Base-by-base conservation (phyloP, 2,329 filamentous ascomycete species). In the Ophiosphaerella herpotricha region DNA sequence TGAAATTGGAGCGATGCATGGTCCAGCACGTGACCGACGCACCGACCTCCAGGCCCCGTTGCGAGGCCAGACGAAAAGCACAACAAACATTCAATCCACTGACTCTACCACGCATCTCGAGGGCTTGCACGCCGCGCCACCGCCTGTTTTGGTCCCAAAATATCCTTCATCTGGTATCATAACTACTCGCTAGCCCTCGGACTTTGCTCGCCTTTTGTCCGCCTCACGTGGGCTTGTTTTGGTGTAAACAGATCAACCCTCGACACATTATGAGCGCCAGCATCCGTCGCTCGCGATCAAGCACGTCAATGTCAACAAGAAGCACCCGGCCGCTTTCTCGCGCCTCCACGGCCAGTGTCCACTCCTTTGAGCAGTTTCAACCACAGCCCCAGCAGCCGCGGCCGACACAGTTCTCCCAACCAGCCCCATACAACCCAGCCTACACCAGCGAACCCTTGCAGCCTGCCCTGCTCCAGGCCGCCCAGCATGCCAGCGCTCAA, bases 341-440 rank as follows among this genome's bases (percentile, higher is more conserved):
- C 58, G 77, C 76, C 36, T 80, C 78, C 12, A 79, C 77, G 14
- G 75, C 77, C n/a, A 79, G 77, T 58, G 58, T 77, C 34, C 75
- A 78, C 39, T 74, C 70, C 13, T 72, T 71, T 52, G 67, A 70
- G 40, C 65, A 72, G 46, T 70, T 68, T 57, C 62, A 57, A 36
- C 55, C 53, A 33, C 58, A 59, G 16, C 53, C 46, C 9, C 58
- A 61, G 38, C 64, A 59, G 43, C 48, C 59, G 32, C 54, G 54
- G 7, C 46, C 47, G 9, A 18, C 39, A 26, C 59, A 53, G 16
- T 60, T 54, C 42, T 39, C 58, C 37, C 60, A 55, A 43, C 60
- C 61, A 46, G 58, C 63, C 44, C 63, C 67, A 41, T 69, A 66
- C 54, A 63, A 61, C 46, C 46, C 64, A 34, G 52, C 58, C 7